Base-by-base conservation (phyloP, 768 basidiomycete species). In the Leucocoprinus sp. region DNA sequence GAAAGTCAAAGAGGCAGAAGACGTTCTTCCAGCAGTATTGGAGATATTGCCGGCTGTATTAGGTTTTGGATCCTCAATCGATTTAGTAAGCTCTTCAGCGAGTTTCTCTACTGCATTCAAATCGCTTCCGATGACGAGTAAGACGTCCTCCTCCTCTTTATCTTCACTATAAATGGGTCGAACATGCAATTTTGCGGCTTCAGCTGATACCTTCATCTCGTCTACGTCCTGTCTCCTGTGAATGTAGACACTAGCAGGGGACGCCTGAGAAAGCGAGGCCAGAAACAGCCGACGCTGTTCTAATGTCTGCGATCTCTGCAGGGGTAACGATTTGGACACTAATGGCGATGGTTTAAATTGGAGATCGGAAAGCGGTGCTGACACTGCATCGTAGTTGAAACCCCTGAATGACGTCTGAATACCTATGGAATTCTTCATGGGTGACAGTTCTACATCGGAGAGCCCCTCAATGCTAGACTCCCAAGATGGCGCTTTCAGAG, bases 41-140 rank as follows among this genome's bases (percentile, higher is more conserved):
- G 22, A 45, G 42, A 34, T 27, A 37, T 49, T 39, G 39, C 33
- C 48, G 29, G 18, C 48, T 24, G 40, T 42, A 27, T 50, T 50
- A 19, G 56, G 62, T 42, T 62, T 62, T 22, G 26, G 18, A 18
- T n/a, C 36, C 24, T 46, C 43, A 33, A 49, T 50, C 29, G 53
- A 47, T 23, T 51, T 54, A 47, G 63, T 61, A 23, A 70, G 55
- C 38, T 62, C 64, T 1, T 58, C 53, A 17, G 60, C 62, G 49
- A 74, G 58, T 45, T 51, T 62, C 50, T 74, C 57, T 11, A 78
- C 70, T 2, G 71, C 69, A 19, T 59, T 56, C n/a, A 67, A 60
- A 17, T 78, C 69, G n/a, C 64, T 64, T 23, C 77, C 78, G n/a
- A 80, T 56, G 35, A 80, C 61, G 14, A 81, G 62, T 51, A 76